A percentile compares a stretch with the other conserved stretches of the same genome.
phyloP scores from a whole-genome alignment of 164 flowering plant genomes.

The Chimonanthus salicifolius region DNA sequence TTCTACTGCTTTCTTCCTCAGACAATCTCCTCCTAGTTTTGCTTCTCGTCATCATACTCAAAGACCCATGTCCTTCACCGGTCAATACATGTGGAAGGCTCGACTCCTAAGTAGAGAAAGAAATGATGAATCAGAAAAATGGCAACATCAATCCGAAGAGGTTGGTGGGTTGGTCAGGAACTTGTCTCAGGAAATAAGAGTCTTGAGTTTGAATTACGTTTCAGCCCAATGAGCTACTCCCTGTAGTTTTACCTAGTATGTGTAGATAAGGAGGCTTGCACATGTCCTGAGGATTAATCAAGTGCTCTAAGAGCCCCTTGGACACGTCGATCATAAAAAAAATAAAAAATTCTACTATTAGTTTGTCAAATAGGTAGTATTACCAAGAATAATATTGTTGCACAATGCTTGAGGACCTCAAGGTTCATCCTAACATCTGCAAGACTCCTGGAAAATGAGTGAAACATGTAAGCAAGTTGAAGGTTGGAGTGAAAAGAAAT shows the following conservation, averaged over 20 bases:
- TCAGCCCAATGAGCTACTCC: too few relatives aligned
- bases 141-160: too few relatives aligned
- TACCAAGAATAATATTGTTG: slow-evolving; percentile 41
- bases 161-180: too few relatives aligned
- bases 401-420: slow-evolving; percentile 83
- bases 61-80: slow-evolving; percentile 21
- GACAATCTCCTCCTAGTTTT: slow-evolving; percentile 27
- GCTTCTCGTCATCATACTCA: slow-evolving; percentile 45
- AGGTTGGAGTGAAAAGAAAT: neutral
- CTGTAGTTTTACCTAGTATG: too few relatives aligned
- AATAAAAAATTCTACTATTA: too few relatives aligned
- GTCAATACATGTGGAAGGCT: slow-evolving; percentile 37
- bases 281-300: too few relatives aligned
- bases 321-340: too few relatives aligned
- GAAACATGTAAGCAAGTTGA: neutral
- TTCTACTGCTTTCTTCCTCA: slow-evolving; percentile 46
- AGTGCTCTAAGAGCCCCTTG: too few relatives aligned
- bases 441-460: slow-evolving; percentile 43
- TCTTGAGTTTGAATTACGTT: too few relatives aligned
- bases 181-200: rapidly evolving
- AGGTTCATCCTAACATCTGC: slow-evolving; percentile 86
- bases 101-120: slow-evolving; percentile 45
- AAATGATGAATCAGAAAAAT: too few relatives aligned
- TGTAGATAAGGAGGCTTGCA: too few relatives aligned
- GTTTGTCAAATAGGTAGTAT: neutral